Evolutionary conservation across 2,329 filamentous ascomycete genomes (phyloP), one percentile per base, ranked within the genome.

Genomic region (Talaromyces sp.): DNA sequence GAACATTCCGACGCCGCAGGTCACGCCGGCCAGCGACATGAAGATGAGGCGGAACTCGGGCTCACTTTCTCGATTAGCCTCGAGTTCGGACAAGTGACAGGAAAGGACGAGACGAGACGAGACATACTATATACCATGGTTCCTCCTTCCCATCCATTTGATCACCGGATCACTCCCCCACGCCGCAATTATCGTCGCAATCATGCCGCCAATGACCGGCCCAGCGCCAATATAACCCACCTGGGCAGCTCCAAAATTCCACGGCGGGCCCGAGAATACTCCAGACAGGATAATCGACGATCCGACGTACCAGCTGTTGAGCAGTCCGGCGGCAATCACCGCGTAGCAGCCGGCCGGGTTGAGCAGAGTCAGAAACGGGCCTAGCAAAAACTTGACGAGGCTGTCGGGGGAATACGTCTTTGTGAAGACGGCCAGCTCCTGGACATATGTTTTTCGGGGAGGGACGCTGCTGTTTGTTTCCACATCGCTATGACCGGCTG

Each of bases 1-100:
- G 56, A 71, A 70, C 68, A 70, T 69, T 29, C 68, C 68, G 17
- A 70, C 32, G 6, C 58, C 64, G 54, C 64, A 69, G 35, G 59
- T 63, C 59, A 69, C 17, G 17, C 49, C 24, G 24, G 49, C 13
- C 17, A 52, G 49, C 4, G 24, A 14, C 49, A 52, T 52, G 60
- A 69, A 70, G 27, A 70, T 64, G 6, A 70, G 66, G 13, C 68
- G 65, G 58, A 68, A 70, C 52, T 70, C 68, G 0, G 68, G 68
- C 50, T 70, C 68, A 56, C 68, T 70, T 54, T 21, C 26, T 17
- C 11, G 1, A 24, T 49, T 24, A 49, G 19, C n/a, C 43, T 4
- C 19, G n/a, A 27, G 26, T 50, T 50, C n/a, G n/a, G n/a, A 11
- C 9, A 4, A 50, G 19, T 26, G n/a, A 50, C 46, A 21, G 19